Percentiles rank a stretch among this genome's conserved stretches.
phyloP scores from a whole-genome alignment of 805 yeast genomes.

The Saturnispora galanensis region DNA sequence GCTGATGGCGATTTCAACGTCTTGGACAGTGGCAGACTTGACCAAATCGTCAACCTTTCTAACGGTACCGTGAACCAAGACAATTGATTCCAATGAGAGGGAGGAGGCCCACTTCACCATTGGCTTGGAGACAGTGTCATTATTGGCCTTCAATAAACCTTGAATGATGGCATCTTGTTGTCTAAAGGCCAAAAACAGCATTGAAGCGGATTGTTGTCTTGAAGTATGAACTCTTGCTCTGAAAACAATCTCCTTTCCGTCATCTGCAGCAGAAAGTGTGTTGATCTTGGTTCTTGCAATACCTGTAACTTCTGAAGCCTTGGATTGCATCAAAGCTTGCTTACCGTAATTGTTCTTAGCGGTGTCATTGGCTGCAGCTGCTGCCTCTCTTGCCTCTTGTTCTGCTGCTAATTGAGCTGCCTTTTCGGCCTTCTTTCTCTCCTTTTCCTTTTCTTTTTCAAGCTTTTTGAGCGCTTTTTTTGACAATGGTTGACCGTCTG shows the following conservation, averaged over 20 bases:
- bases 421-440: slow-evolving; percentile 82
- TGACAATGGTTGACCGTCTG: slow-evolving; percentile 77
- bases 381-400: slow-evolving; percentile 64
- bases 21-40: slow-evolving; percentile 86
- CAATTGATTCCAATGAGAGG: slow-evolving; percentile 82
- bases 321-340: slow-evolving; percentile 75
- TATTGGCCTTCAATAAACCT: slow-evolving; percentile 71
- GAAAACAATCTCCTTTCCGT: slow-evolving; percentile 69
- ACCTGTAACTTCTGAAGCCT: slow-evolving; percentile 43
- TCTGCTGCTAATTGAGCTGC: slow-evolving; percentile 83
- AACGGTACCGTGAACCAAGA: slow-evolving; percentile 78
- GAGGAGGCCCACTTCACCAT: slow-evolving; percentile 95
- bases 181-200: slow-evolving; percentile 84
- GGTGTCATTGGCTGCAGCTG: slow-evolving; percentile 69
- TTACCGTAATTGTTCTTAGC: slow-evolving; percentile 87
- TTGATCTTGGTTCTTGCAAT: slow-evolving; percentile 49
- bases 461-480: slow-evolving; percentile 94
- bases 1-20: slow-evolving; percentile 70
- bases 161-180: slow-evolving; percentile 81
- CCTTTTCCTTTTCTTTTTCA: slow-evolving; percentile 88
- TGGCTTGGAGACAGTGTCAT: slow-evolving; percentile 70
- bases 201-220: slow-evolving; percentile 93
- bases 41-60: slow-evolving; percentile 77
- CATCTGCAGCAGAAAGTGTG: slow-evolving; percentile 49
- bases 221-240: slow-evolving; percentile 92